Evolutionary conservation across 2,329 filamentous ascomycete genomes (phyloP), one percentile per base, ranked within the genome.

Genomic region (Westerdykella aurantiaca): DNA sequence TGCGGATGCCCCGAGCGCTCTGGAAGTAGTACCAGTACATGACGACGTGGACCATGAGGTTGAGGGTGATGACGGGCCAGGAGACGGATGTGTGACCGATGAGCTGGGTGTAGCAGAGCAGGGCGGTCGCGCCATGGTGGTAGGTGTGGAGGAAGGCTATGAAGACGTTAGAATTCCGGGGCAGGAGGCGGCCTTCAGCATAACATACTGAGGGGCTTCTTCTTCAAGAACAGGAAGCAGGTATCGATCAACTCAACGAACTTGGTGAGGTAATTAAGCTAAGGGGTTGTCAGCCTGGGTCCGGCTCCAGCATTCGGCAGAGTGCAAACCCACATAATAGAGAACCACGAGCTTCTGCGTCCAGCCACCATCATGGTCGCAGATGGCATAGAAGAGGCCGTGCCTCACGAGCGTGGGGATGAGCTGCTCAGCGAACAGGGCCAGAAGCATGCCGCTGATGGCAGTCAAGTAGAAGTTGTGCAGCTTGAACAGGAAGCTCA

Each of bases 11-110:
- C 58, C 91, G 89, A 43, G 91, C 90, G 65, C 88, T 91, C 79
- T 97, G 91, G 84, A 97, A 97, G 81, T 97, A 97, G 83, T 97
- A 97, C 90, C 90, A 96, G 84, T 97, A 97, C 91, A 97, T 97
- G 67, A 96, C 86, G 46, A 97, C 91, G 74, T 97, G 91, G 43
- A 97, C 91, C 52, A 81, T 82, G 64, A 97, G 74, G 79, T 97
- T 97, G 60, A 97, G 81, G 42, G 82, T 85, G 68, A 97, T 97
- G 50, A 85, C 83, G 44, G 95, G 88, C 91, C 91, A 97, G 48
- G 90, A 95, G 45, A 97, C 91, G 35, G 91, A 80, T 37, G 91
- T 97, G 64, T 87, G 81, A 56, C 91, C 91, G 63, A 95, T 85
- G 55, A 97, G 82, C 76, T 97, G 91, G 44, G 89, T 95, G 78